These are phyloP conservation scores for Ophiostoma tasmaniense DNA, from an alignment of 2,329 filamentous ascomycete species.

Conservation along the genomic window DNA sequence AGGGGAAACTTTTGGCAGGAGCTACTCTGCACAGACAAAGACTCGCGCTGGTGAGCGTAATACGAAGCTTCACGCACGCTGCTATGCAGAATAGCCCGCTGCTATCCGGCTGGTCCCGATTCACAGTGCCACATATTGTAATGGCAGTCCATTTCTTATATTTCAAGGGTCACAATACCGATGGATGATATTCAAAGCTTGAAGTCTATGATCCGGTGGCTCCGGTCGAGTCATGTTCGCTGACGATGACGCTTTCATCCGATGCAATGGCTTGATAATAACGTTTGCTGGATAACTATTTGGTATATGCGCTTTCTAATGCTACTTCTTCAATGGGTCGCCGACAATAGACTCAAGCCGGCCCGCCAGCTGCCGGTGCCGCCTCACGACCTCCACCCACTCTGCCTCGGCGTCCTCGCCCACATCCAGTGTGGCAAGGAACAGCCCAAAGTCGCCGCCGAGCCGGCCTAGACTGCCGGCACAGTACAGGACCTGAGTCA, in stretches of 20 bases:
- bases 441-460: slow-evolving; percentile 86
- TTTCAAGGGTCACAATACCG: not conserved
- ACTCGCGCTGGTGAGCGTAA: not conserved
- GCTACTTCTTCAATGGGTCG: slow-evolving; percentile 24
- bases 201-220: not conserved
- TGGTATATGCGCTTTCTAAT: not conserved
- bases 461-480: slow-evolving; percentile 82
- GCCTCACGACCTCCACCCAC: slow-evolving; percentile 84
- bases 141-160: not conserved
- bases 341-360: slow-evolving; percentile 63
- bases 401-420: slow-evolving; percentile 48
- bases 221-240: not conserved
- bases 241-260: not conserved
- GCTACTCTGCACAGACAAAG: not conserved
- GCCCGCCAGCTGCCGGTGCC: slow-evolving; percentile 76
- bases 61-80: not conserved
- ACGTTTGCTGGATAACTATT: not conserved
- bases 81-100: not conserved
- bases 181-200: not conserved
- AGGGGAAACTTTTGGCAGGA: not conserved
- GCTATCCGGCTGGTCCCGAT: slow-evolving; percentile 1
- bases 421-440: slow-evolving; percentile 57
- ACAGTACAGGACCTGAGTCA: slow-evolving; percentile 90
- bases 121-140: not conserved
- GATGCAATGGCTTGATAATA: not conserved